Evolutionary conservation across 345 rosid genomes (phyloP).

Genomic region (Bruguiera sexangula): DNA sequence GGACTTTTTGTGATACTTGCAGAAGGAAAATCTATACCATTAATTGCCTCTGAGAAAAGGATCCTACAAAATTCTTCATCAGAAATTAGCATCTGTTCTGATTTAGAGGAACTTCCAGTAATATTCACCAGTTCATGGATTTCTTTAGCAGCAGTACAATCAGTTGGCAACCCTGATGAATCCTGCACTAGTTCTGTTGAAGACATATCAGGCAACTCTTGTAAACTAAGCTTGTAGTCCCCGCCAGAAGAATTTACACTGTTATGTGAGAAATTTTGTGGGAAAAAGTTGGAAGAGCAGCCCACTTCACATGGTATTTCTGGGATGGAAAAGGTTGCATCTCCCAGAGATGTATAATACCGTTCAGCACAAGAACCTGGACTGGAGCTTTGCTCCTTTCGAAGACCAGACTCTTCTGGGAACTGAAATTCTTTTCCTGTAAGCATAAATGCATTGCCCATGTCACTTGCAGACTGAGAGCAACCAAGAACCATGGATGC

Average conservation of each 20-base stretch:
- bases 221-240: constrained; percentile 50
- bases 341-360: constrained; percentile 49
- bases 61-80: constrained; percentile 88
- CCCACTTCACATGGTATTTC: constrained; percentile 54
- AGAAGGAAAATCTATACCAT: constrained; percentile 37
- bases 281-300: constrained; percentile 46
- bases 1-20: constrained; percentile 38
- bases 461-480: constrained; percentile 62
- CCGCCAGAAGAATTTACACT: constrained; percentile 31
- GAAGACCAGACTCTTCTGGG: constrained; percentile 42
- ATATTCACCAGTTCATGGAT: constrained; percentile 40
- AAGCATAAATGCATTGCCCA: constrained; percentile 39
- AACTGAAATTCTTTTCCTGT: constrained; percentile 45
- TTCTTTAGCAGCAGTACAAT: constrained; percentile 39
- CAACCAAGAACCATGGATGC: constrained; percentile 52
- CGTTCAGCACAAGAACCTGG: constrained; percentile 59
- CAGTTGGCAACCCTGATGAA: constrained; percentile 44
- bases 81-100: constrained; percentile 56
- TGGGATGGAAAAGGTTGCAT: constrained; percentile 47
- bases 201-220: constrained; percentile 41
- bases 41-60: constrained; percentile 61
- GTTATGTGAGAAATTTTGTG: constrained; percentile 38
- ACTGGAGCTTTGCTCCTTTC: constrained; percentile 54
- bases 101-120: constrained; percentile 32
- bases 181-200: constrained; percentile 46